Percentiles rank a stretch among this genome's conserved stretches.
These are phyloP conservation scores for Oryza meridionalis DNA, from an alignment of 176 grass and related monocot species.

Conservation along the genomic window DNA sequence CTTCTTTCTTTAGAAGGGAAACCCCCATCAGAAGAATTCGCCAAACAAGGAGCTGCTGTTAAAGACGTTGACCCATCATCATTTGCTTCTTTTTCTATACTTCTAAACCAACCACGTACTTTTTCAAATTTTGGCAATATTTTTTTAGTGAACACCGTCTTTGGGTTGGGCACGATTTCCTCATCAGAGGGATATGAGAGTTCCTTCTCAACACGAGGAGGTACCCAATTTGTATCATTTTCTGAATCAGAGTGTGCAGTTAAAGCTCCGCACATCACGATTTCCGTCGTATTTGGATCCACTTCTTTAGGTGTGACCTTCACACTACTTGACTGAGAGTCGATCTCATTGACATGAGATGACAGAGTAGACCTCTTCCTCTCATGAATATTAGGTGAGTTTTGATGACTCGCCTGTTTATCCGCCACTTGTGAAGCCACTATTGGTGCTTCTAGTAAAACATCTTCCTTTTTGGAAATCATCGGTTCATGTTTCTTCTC, in stretches of 20 bases:
- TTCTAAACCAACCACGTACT: background rate
- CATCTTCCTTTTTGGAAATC: background rate
- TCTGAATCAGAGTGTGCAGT: background rate
- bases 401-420: no score
- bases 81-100: background rate
- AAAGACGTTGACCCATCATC: background rate
- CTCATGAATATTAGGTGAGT: rapidly evolving
- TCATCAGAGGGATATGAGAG: constrained; percentile 17
- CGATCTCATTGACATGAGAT: background rate
- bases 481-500: background rate
- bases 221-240: background rate
- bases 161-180: background rate
- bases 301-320: no score
- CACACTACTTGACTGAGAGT: background rate
- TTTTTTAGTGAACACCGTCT: background rate
- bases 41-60: background rate
- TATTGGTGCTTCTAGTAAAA: background rate
- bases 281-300: background rate
- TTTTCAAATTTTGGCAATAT: background rate
- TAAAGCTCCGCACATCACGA: background rate
- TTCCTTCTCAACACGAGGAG: background rate
- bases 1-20: background rate
- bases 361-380: background rate
- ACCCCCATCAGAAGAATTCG: no score
- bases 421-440: background rate